These are phyloP conservation scores for Tolypocladium capitatum DNA, from an alignment of 2,329 filamentous ascomycete genomes.

Conservation along the genomic window DNA sequence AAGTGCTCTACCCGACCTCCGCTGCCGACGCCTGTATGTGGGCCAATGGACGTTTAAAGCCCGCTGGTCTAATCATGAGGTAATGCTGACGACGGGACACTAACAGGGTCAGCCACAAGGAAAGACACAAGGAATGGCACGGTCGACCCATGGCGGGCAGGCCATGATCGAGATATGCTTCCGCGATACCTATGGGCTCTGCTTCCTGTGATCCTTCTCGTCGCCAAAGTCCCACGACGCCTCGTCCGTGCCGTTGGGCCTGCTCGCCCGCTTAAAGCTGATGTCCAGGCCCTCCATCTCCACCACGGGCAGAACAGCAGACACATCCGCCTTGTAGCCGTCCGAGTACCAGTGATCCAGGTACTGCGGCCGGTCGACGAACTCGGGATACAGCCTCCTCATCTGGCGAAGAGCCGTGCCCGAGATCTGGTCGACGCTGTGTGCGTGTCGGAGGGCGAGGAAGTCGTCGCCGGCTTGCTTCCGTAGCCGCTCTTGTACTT, in stretches of 20 bases:
- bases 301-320: constrained; percentile 30
- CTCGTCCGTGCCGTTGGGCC: constrained; percentile 42
- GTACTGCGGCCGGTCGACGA: constrained; percentile 35
- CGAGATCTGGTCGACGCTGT: constrained; percentile 54
- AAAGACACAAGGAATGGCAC: not conserved
- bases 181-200: not conserved
- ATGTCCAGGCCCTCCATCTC: constrained; percentile 29
- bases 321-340: constrained; percentile 25
- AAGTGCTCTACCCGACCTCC: not conserved
- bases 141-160: no score
- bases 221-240: constrained; percentile 43
- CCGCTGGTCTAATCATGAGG: not conserved
- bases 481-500: constrained; percentile 38
- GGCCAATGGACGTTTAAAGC: not conserved
- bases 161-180: not conserved
- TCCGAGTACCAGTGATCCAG: constrained; percentile 35
- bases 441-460: constrained; percentile 41
- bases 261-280: constrained; percentile 28
- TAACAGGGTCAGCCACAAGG: no score
- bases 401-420: constrained; percentile 43
- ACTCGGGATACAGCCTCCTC: constrained; percentile 35
- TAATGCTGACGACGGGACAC: not conserved
- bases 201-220: constrained; percentile 17
- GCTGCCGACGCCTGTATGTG: not conserved
- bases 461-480: constrained; percentile 37